Percentiles rank a stretch among this genome's conserved stretches.
These are phyloP conservation scores for Alternaria sp. DNA, from an alignment of 2,329 filamentous ascomycete species.

Conservation along the genomic window DNA sequence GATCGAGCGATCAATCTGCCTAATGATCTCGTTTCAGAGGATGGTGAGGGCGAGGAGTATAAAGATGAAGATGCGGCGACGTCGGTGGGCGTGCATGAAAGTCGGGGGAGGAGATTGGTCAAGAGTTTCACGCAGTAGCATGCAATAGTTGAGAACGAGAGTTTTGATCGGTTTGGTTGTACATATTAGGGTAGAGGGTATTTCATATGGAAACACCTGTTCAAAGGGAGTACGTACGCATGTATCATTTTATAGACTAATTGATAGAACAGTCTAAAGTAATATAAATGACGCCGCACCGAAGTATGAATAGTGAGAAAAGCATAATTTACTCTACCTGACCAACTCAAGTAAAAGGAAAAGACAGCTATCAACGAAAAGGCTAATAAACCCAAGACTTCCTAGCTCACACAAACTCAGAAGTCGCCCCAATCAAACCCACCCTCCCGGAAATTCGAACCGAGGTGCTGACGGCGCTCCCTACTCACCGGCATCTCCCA, in stretches of 20 bases:
- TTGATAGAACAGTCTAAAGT: background rate
- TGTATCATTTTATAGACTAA: background rate
- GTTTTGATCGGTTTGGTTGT: background rate
- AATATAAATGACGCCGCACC: fast-evolving
- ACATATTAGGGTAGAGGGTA: background rate
- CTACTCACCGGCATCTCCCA: background rate
- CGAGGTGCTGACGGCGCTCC: background rate
- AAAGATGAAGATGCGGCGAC: background rate
- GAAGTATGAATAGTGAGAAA: background rate
- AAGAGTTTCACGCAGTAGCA: conserved; percentile 7
- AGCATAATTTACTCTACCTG: too few relatives aligned
- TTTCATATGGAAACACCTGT: background rate
- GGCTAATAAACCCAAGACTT: background rate
- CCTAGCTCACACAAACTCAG: background rate
- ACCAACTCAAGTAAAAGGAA: background rate
- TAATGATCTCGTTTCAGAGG: conserved; percentile 55
- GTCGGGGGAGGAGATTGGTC: background rate
- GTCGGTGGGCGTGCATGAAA: background rate
- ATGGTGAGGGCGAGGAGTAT: conserved; percentile 3
- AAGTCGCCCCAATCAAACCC: background rate
- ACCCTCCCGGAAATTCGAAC: background rate
- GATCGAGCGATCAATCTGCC: conserved; percentile 75
- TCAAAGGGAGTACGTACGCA: background rate
- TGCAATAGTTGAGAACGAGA: background rate
- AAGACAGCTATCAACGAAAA: background rate